phyloP scores from a whole-genome alignment of 805 yeast genomes.

The Schwanniomyces sp. region DNA sequence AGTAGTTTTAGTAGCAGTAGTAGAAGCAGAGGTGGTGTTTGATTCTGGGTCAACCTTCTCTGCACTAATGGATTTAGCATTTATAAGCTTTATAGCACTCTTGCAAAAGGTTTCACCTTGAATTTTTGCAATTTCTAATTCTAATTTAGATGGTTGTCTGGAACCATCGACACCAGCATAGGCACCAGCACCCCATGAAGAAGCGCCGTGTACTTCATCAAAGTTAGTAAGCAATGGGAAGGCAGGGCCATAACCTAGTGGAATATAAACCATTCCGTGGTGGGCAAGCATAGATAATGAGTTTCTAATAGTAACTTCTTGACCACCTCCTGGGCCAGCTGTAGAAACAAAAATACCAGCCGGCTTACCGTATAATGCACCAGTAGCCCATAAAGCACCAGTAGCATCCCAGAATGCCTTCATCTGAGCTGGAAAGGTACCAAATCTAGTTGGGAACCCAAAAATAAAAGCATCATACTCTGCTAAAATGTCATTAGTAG shows the following conservation, averaged over 20 bases:
- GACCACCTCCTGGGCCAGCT: constrained; percentile 77
- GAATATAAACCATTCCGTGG: constrained; percentile 76
- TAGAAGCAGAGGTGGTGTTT: neutral
- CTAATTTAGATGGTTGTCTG: constrained; percentile 63
- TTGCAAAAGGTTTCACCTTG: constrained; percentile 65
- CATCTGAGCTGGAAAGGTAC: constrained; percentile 76
- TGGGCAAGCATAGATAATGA: constrained; percentile 62
- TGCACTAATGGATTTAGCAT: constrained; percentile 1
- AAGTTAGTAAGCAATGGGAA: constrained; percentile 57
- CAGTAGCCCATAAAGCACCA: constrained; percentile 73
- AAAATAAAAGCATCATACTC: constrained; percentile 73
- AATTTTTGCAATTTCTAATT: constrained; percentile 57
- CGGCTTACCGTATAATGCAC: constrained; percentile 68
- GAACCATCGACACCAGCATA: constrained; percentile 76
- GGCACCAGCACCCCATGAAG: constrained; percentile 88
- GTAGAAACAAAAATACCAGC: constrained; percentile 73
- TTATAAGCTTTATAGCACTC: constrained; percentile 16
- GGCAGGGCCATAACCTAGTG: constrained; percentile 67
- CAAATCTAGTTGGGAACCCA: constrained; percentile 81
- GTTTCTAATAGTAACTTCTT: constrained; percentile 66
- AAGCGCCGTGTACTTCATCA: constrained; percentile 74
- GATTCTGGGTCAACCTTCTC: neutral
- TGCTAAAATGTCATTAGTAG: constrained; percentile 53
- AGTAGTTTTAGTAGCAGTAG: constrained; percentile 1
- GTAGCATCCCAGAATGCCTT: constrained; percentile 74